A percentile compares a stretch with the other conserved stretches of the same genome.
phyloP scores from a whole-genome alignment of 2,329 filamentous ascomycete genomes.

The Paramyrothecium sp. region DNA sequence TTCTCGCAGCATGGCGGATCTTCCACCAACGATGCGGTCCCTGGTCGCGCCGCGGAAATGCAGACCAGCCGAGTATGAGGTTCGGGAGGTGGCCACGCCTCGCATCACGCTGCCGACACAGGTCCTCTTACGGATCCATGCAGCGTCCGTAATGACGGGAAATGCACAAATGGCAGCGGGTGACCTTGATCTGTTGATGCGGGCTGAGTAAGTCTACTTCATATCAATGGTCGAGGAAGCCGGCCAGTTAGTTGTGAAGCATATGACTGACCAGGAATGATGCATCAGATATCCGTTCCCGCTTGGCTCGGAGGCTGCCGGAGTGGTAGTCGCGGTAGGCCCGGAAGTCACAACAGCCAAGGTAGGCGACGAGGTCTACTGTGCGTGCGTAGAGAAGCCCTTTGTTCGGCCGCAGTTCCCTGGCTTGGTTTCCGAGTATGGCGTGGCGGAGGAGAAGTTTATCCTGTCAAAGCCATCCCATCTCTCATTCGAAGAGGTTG shows the following conservation, averaged over 20 bases:
- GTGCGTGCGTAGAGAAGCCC: conserved; percentile 34
- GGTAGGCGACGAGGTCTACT: conserved; percentile 38
- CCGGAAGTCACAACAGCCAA: conserved; percentile 21
- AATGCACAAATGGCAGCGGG: conserved; percentile 31
- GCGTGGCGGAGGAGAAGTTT: conserved; percentile 29
- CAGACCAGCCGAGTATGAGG: conserved; percentile 33
- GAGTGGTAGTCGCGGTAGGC: conserved; percentile 29
- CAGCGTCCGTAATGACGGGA: conserved; percentile 30
- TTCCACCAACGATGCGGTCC: conserved; percentile 41
- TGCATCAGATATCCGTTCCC: conserved; percentile 15
- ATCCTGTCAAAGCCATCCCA: conserved; percentile 29
- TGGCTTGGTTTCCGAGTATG: conserved; percentile 41
- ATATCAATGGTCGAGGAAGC: background rate
- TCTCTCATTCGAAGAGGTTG: conserved; percentile 32
- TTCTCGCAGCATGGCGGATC: conserved; percentile 19
- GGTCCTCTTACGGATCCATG: conserved; percentile 39
- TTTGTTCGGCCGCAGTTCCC: conserved; percentile 19
- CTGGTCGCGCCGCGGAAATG: conserved; percentile 39
- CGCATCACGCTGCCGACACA: conserved; percentile 40
- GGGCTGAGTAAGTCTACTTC: conserved; percentile 21
- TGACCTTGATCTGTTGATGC: conserved; percentile 17
- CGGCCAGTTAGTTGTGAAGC: background rate
- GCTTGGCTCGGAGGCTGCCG: conserved; percentile 29
- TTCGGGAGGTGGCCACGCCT: conserved; percentile 42
- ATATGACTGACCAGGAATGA: background rate